phyloP scores from a whole-genome alignment of 768 basidiomycete species.

The Galerina sulciceps region DNA sequence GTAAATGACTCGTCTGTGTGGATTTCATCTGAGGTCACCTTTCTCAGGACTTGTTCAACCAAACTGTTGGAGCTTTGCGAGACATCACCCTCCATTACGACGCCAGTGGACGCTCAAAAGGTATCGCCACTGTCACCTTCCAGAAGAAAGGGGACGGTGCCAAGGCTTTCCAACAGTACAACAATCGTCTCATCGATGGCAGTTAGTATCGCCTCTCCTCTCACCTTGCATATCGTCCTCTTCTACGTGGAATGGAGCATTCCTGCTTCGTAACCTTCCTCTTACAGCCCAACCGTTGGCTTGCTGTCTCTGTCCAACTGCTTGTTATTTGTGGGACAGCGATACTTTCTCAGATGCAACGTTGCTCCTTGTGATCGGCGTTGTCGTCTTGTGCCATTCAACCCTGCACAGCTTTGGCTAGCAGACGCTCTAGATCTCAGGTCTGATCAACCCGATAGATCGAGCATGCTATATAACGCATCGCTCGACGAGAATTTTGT shows the following conservation, averaged over 20 bases:
- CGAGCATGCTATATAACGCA: slow-evolving; percentile 14
- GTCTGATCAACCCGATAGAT: slow-evolving; percentile 46
- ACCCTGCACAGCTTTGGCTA: slow-evolving; percentile 11
- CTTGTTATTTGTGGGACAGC: slow-evolving; percentile 6
- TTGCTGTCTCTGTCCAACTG: slow-evolving; percentile 46
- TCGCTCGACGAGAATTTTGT: slow-evolving; percentile 16
- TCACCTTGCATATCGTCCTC: slow-evolving; percentile 38
- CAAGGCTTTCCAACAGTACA: slow-evolving; percentile 92
- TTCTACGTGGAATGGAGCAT: slow-evolving; percentile 24
- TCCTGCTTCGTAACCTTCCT: slow-evolving; percentile 35
- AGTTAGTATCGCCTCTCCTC: slow-evolving; percentile 89
- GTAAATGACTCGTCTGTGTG: neutral
- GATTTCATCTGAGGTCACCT: neutral
- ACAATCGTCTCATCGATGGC: slow-evolving; percentile 99
- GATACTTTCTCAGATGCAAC: slow-evolving; percentile 17
- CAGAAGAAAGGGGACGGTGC: slow-evolving; percentile 84
- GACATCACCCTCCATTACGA: slow-evolving; percentile 89
- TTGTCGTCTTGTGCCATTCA: slow-evolving; percentile 22
- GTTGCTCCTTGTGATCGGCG: neutral
- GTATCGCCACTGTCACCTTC: slow-evolving; percentile 88
- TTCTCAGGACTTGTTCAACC: slow-evolving; percentile 85
- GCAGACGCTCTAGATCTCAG: slow-evolving; percentile 30
- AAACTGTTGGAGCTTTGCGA: slow-evolving; percentile 86
- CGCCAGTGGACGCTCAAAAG: slow-evolving; percentile 85
- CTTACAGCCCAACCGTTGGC: slow-evolving; percentile 45